These are phyloP conservation scores for Alloascoidea africana DNA, from an alignment of 805 yeast genomes.

Conservation along the genomic window DNA sequence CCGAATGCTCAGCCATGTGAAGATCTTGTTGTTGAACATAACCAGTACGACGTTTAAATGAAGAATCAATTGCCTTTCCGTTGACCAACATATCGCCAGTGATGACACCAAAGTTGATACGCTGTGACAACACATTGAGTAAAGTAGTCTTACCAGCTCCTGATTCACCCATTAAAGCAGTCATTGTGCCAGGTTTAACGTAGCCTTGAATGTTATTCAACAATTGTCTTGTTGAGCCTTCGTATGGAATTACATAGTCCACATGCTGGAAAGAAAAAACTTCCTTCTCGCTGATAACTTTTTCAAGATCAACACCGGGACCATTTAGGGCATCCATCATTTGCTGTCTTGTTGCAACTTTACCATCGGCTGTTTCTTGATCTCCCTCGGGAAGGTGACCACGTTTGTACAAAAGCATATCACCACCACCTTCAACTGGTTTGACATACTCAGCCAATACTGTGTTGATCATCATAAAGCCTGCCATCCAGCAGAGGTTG, in stretches of 20 bases:
- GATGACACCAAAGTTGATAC: constrained; percentile 55
- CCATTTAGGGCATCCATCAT: constrained; percentile 14
- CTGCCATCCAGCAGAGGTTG: constrained; percentile 32
- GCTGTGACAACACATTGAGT: constrained; percentile 55
- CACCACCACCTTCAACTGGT: constrained; percentile 17
- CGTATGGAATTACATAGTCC: constrained; percentile 34
- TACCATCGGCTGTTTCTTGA: constrained; percentile 15
- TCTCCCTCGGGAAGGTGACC: constrained; percentile 21
- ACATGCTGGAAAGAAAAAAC: constrained; percentile 50
- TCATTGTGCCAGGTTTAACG: constrained; percentile 68
- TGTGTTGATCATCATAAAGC: constrained; percentile 17
- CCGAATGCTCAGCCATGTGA: constrained; percentile 54
- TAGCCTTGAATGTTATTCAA: constrained; percentile 47
- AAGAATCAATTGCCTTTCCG: constrained; percentile 43
- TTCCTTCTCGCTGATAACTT: constrained; percentile 23
- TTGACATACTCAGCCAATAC: constrained; percentile 18
- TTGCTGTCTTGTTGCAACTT: constrained; percentile 13
- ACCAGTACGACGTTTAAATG: constrained; percentile 67
- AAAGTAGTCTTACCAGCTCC: constrained; percentile 82
- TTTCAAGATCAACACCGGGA: constrained; percentile 15
- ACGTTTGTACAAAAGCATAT: constrained; percentile 15
- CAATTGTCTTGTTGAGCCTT: constrained; percentile 20
- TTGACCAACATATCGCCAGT: constrained; percentile 63
- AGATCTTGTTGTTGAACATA: constrained; percentile 74
- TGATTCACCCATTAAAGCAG: constrained; percentile 76